phyloP scores from a whole-genome alignment of 2,329 filamentous ascomycete genomes.

The Diaporthe amygdali region DNA sequence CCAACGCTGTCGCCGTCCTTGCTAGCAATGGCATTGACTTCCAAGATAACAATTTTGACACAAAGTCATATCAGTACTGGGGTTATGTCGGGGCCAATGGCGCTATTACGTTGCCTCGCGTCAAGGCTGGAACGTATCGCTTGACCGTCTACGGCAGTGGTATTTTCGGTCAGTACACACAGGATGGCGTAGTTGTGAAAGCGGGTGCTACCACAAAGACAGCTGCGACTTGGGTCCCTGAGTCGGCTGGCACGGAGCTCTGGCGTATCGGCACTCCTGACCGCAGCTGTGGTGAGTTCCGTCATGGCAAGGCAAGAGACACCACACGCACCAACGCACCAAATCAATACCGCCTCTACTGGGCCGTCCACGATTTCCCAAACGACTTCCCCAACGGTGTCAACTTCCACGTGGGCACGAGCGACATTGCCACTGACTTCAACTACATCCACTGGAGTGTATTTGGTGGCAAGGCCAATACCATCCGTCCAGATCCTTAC shows the following conservation, averaged over 20 bases:
- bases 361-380: slow-evolving; percentile 62
- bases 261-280: slow-evolving; percentile 69
- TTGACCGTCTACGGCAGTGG: slow-evolving; percentile 67
- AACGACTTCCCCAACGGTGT: slow-evolving; percentile 64
- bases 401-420: slow-evolving; percentile 60
- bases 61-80: slow-evolving; percentile 67
- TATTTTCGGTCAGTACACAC: slow-evolving; percentile 63
- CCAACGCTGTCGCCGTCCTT: slow-evolving; percentile 60
- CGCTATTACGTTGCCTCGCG: slow-evolving; percentile 53
- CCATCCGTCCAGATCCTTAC: slow-evolving; percentile 46
- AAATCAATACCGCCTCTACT: slow-evolving; percentile 65
- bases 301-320: slow-evolving; percentile 58
- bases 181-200: slow-evolving; percentile 53
- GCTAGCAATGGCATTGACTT: slow-evolving; percentile 56
- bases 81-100: slow-evolving; percentile 52
- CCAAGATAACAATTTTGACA: slow-evolving; percentile 62
- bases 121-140: slow-evolving; percentile 64
- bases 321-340: slow-evolving; percentile 53
- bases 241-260: slow-evolving; percentile 61
- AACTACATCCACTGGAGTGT: slow-evolving; percentile 72
- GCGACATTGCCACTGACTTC: slow-evolving; percentile 52
- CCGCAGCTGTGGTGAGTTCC: slow-evolving; percentile 64
- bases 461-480: slow-evolving; percentile 60
- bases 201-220: slow-evolving; percentile 46
- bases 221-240: slow-evolving; percentile 54